Base-by-base conservation (phyloP, 129 eudicot genomes). In the Scalesia atractyloides region DNA sequence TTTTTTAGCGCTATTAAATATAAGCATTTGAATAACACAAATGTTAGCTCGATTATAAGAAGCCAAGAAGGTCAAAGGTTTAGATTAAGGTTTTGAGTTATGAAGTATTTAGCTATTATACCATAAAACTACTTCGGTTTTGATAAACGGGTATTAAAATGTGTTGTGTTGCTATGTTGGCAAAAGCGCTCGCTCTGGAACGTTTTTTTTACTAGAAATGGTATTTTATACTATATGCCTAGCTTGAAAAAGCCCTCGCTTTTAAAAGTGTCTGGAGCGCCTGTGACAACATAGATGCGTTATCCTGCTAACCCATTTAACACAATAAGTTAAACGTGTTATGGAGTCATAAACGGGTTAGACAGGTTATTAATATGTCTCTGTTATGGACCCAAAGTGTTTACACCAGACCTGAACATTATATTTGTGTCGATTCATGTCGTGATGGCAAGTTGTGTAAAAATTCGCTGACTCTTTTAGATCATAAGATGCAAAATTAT, bases 401-500 rank as follows among this genome's bases (percentile, higher is more conserved):
- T 16, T 52, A n/a, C 58, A 0, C 56, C 24, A 17, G 2, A 20
- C 33, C 26, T 30, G 11, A 20, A 10, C 62, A 7, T 19, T 20
- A 56, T 19, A 4, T 19, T 20, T 10, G 1, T 19, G 34, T 56
- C n/a, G 14, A n/a, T 6, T 50, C 56, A 15, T 50, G 9, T 50
- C 17, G 2, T 5, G 15, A 16, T 56, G 20, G 12, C 61, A 9
- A 19, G 13, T 17, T 0, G 26, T 22, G 37, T 12, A 15, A 66
- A 7, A 2, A 46, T 22, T 18, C 10, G 26, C 20, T 11, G 24
- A 13, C 2, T 4, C 30, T 51, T 3, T 15, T 8, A 10, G 73
- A 69, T 69, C 50, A 51, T 69, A 63, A 69, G 52, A 39, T 11
- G 75, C 20, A 70, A 36, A 16, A 9, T 37, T 11, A 39, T 39